Percentiles rank a stretch among this genome's conserved stretches.
These are phyloP conservation scores for Emergomyces africanus DNA, from an alignment of 2,329 filamentous ascomycete species.

Conservation along the genomic window DNA sequence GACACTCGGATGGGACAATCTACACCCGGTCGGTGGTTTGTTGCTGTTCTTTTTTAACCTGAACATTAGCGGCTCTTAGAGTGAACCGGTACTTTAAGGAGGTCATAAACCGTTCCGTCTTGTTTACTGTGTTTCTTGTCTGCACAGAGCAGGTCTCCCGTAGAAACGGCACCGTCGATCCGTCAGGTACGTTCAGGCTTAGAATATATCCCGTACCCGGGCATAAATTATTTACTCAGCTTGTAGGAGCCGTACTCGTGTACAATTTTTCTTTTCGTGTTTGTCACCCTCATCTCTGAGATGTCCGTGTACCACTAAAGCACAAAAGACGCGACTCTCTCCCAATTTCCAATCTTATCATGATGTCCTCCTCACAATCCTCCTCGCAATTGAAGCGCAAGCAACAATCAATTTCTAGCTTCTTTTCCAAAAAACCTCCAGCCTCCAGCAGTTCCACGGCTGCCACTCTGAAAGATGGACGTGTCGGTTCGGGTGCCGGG, in stretches of 20 bases:
- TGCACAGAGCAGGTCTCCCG: no score
- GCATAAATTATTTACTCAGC: neutral
- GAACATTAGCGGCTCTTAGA: no score
- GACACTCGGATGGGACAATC: no score
- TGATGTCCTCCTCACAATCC: constrained; percentile 22
- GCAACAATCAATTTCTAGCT: constrained; percentile 63
- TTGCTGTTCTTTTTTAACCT: no score
- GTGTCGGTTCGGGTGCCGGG: constrained; percentile 6
- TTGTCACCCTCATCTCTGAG: neutral
- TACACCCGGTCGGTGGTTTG: no score
- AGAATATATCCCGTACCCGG: no score
- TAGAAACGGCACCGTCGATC: neutral
- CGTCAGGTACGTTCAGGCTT: neutral
- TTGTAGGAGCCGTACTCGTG: neutral
- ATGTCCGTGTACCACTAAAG: neutral
- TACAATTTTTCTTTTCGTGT: neutral
- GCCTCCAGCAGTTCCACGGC: neutral
- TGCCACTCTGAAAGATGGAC: neutral
- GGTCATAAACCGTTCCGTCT: neutral
- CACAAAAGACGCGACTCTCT: no score
- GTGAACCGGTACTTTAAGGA: neutral
- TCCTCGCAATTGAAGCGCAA: constrained; percentile 25
- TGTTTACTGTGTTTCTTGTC: neutral
- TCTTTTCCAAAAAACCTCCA: constrained; percentile 53
- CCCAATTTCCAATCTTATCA: neutral